Evolutionary conservation across 352 stramenopile genomes (phyloP).

Genomic region (Phytophthora multivora): DNA sequence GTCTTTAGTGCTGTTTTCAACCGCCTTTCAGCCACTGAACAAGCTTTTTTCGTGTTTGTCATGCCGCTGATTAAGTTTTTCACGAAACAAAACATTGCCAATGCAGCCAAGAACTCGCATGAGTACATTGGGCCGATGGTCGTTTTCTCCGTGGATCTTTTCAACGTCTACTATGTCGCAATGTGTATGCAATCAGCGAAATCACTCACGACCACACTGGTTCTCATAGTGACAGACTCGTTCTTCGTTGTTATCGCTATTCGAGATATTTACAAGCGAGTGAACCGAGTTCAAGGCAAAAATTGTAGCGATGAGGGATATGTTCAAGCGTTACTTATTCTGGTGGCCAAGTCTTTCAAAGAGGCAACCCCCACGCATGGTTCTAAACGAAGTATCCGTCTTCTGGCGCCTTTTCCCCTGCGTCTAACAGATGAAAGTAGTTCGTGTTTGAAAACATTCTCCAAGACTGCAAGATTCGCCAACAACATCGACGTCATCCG

Average conservation of each 20-base stretch:
- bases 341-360: conserved; percentile 1
- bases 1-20: conserved; percentile 24
- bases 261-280: conserved; percentile 7
- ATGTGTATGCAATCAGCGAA: conserved; percentile 10
- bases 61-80: conserved; percentile 26
- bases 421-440: conserved; percentile 8
- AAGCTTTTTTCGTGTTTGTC: conserved; percentile 14
- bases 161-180: conserved; percentile 15
- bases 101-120: conserved; percentile 7
- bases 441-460: conserved; percentile 2
- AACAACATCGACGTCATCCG: neutral
- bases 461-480: conserved; percentile 3
- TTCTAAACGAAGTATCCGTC: neutral
- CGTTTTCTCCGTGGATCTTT: conserved; percentile 15
- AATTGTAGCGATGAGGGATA: neutral
- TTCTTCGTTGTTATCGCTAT: conserved; percentile 6
- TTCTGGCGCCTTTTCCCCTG: conserved; percentile 6
- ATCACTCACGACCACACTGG: neutral
- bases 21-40: neutral
- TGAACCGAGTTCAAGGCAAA: neutral
- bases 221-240: conserved; percentile 2
- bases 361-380: conserved; percentile 1
- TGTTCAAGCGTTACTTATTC: neutral
- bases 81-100: conserved; percentile 26
- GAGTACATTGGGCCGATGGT: conserved; percentile 20